Percentiles rank a stretch among this genome's conserved stretches.
Conservation (phyloP, 805 yeast genomes). For the Wickerhamiella vanderwaltii region DNA sequence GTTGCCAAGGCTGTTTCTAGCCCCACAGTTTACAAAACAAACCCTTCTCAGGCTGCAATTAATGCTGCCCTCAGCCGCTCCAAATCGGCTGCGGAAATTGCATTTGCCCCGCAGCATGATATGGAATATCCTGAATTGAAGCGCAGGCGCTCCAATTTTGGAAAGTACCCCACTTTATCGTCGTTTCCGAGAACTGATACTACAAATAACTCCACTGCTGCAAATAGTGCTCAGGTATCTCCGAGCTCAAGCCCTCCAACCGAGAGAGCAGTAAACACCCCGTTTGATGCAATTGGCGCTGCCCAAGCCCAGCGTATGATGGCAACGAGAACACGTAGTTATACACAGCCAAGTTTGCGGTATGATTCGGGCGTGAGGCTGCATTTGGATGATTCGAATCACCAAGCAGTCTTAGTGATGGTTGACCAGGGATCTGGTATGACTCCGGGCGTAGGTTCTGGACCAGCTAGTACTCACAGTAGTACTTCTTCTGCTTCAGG, state of each 20-base stretch:
- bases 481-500: too few species aligned
- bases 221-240: conserved; percentile 10
- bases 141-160: conserved; percentile 13
- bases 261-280: background rate
- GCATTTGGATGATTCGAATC: conserved; percentile 11
- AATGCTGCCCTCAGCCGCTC: background rate
- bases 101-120: conserved; percentile 8
- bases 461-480: too few species aligned
- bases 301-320: background rate
- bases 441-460: too few species aligned
- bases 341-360: conserved; percentile 10
- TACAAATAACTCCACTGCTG: background rate
- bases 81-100: conserved; percentile 8
- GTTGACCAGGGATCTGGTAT: too few species aligned
- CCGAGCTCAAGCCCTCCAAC: conserved; percentile 8
- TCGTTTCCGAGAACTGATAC: background rate
- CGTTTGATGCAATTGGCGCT: conserved; percentile 10
- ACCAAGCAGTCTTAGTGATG: conserved; percentile 11
- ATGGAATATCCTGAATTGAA: conserved; percentile 7
- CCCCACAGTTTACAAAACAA: background rate
- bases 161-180: background rate
- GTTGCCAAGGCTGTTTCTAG: background rate
- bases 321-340: conserved; percentile 8
- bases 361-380: conserved; percentile 9
- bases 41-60: background rate